Evolutionary conservation across 306 rosid species (phyloP).

Genomic region (Cicer yamashitae): DNA sequence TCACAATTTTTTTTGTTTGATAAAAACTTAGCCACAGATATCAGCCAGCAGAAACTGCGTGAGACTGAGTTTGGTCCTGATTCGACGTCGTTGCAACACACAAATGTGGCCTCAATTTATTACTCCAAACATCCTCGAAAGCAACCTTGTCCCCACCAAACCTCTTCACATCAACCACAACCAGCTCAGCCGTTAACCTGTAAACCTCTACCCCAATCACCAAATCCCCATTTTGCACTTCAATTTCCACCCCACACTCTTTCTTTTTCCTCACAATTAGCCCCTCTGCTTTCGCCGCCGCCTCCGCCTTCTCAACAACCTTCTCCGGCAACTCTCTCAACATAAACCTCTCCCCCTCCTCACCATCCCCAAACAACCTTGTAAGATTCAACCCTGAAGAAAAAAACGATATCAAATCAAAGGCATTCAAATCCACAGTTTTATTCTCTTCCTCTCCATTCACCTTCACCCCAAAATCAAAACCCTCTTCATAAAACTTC

Average conservation of each 20-base stretch:
- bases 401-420: slow-evolving; percentile 64
- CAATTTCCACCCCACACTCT: slow-evolving; percentile 59
- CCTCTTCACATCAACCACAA: slow-evolving; percentile 65
- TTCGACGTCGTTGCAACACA: slow-evolving; percentile 41
- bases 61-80: slow-evolving; percentile 5
- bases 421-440: slow-evolving; percentile 62
- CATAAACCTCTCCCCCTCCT: slow-evolving; percentile 52
- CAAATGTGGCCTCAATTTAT: slow-evolving; percentile 52
- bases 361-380: slow-evolving; percentile 48
- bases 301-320: slow-evolving; percentile 49
- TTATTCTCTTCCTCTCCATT: slow-evolving; percentile 35
- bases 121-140: slow-evolving; percentile 53
- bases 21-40: background rate
- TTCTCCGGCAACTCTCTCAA: slow-evolving; percentile 48
- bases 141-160: slow-evolving; percentile 46
- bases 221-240: slow-evolving; percentile 49
- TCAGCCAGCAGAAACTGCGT: slow-evolving; percentile 20
- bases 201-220: slow-evolving; percentile 50
- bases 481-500: slow-evolving; percentile 46
- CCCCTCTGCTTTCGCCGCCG: slow-evolving; percentile 51
- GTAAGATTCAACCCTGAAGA: slow-evolving; percentile 71
- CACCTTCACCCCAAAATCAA: slow-evolving; percentile 22
- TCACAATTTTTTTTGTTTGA: too few species aligned
- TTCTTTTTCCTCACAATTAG: slow-evolving; percentile 55
- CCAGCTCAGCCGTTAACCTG: slow-evolving; percentile 56